These are phyloP conservation scores for Schrenkiella parvula DNA, from an alignment of 345 rosid genomes.

Conservation along the genomic window DNA sequence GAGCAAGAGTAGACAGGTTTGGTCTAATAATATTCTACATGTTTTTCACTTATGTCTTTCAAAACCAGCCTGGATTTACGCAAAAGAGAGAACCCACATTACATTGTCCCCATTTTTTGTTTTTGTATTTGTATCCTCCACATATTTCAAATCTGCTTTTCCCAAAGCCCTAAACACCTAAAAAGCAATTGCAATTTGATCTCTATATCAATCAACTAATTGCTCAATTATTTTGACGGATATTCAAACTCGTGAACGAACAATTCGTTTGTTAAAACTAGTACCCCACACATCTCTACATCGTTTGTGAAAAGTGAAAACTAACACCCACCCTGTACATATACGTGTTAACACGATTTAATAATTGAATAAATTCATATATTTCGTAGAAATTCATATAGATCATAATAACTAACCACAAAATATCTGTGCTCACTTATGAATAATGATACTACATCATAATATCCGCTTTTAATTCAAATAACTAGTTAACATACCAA, in stretches of 20 bases:
- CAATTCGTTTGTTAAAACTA: not conserved
- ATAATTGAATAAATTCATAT: too few species aligned
- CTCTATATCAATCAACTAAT: not conserved
- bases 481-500: too few species aligned
- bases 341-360: too few species aligned
- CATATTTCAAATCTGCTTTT: not conserved
- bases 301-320: not conserved
- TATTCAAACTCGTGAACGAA: not conserved
- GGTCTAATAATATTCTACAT: conserved; percentile 23
- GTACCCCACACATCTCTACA: not conserved
- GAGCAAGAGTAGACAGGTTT: conserved; percentile 31
- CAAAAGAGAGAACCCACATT: conserved; percentile 25
- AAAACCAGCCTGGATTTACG: conserved; percentile 35
- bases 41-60: conserved; percentile 33
- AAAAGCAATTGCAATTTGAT: not conserved
- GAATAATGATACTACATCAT: too few species aligned
- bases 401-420: too few species aligned
- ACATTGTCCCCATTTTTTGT: conserved; percentile 6
- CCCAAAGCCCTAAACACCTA: not conserved
- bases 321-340: too few species aligned
- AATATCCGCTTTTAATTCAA: too few species aligned
- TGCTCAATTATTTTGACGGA: not conserved
- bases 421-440: too few species aligned
- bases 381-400: too few species aligned
- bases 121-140: not conserved